Conservation (phyloP, 2,329 filamentous ascomycete genomes). For the Verticillium alfalfae region DNA sequence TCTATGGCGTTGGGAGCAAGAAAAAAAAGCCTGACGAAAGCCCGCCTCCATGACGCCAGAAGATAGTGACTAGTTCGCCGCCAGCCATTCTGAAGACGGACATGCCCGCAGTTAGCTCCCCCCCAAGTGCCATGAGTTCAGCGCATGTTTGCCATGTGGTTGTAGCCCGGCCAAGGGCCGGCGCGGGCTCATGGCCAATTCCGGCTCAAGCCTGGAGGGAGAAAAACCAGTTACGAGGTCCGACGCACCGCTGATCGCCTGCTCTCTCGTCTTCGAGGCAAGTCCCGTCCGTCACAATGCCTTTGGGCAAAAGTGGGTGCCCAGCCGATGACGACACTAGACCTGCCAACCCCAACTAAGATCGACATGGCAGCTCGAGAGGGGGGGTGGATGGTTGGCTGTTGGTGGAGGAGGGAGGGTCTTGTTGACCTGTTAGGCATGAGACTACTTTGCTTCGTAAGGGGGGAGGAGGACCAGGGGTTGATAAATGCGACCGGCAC, state of each 20-base stretch:
- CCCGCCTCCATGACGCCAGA: not conserved
- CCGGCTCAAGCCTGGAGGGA: not conserved
- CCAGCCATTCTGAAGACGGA: not conserved
- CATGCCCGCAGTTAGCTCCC: not conserved
- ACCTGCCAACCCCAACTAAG: not conserved
- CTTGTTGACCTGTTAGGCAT: too few species aligned
- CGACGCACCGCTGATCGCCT: not conserved
- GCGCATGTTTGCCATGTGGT: conserved; percentile 11
- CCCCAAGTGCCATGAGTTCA: conserved; percentile 4
- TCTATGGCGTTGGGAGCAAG: not conserved
- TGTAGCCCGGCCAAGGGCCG: not conserved
- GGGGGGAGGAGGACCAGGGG: not conserved
- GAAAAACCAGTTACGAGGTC: not conserved
- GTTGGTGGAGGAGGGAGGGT: too few species aligned
- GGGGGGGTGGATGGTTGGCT: not conserved
- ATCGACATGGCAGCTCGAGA: not conserved
- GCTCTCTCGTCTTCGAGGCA: not conserved
- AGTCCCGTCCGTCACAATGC: not conserved
- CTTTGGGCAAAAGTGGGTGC: too few species aligned
- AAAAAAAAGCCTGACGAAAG: not conserved
- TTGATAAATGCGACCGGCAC: not conserved
- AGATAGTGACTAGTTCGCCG: not conserved
- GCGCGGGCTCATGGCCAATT: not conserved
- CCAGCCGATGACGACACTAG: not conserved
- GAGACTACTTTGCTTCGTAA: not conserved